Evolutionary conservation across 129 eudicot genomes (phyloP), one percentile per base, ranked within the genome.

Genomic region (Lactuca sativa): DNA sequence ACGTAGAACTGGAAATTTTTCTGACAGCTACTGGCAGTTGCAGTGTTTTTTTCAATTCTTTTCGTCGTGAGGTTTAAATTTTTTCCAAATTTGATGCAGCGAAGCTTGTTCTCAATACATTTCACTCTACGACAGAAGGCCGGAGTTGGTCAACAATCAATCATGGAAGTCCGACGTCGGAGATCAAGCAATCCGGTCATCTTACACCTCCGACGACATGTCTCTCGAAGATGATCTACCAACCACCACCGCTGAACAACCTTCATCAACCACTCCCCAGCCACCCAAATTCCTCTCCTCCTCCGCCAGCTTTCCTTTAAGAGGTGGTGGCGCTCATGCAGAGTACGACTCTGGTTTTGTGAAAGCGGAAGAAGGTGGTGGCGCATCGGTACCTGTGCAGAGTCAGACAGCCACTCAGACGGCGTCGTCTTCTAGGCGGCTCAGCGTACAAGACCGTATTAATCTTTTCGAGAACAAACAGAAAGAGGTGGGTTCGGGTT

Each of bases 401-500:
- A n/a, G 12, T n/a, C 52, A 47, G 52, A 47, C 52, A 47, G 52
- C 58, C 6, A n/a, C 64, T 32, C 18, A 57, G 15, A 25, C 43
- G 7, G 13, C 79, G 34, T 71, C 82, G 7, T 41, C 79, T 41
- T 71, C 82, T 13, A 78, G 97, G 80, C 82, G 89, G 75, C 87
- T 90, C 32, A 90, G 95, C 40, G 97, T 90, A 38, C 91, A 90
- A 79, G 97, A 90, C 64, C 83, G 97, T 38, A 87, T 90, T 31
- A 90, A 58, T 51, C 49, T 86, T 66, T 89, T 89, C 31, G 96
- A 89, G 83, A 89, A 69, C 76, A 86, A 86, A 72, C 95, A 90
- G 69, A 86, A 90, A 65, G 96, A 90, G 78, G 83, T 37, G 49
- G 75, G 82, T 49, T 65, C 74, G 2, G 30, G 30, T 25, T 25